Evolutionary conservation across 331 rosid genomes (phyloP).

Genomic region (Quercus phellos): DNA sequence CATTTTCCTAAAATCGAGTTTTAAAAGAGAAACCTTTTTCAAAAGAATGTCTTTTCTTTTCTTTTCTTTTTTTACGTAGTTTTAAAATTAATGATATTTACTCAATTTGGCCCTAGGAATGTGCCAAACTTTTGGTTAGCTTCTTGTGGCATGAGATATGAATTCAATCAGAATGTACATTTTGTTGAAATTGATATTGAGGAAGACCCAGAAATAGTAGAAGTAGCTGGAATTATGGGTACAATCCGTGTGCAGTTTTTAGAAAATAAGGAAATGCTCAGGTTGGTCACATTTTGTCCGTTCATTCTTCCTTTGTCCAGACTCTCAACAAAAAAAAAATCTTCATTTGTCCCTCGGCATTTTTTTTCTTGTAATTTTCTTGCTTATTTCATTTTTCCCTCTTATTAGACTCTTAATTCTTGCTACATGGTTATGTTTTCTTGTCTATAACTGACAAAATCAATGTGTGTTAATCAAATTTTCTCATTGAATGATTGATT

Average conservation of each 20-base stretch:
- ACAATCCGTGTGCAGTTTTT: slow-evolving; percentile 93
- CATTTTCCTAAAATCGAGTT: too few relatives aligned
- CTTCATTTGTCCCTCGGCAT: not conserved
- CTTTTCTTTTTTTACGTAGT: too few relatives aligned
- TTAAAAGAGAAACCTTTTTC: too few relatives aligned
- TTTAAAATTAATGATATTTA: too few relatives aligned
- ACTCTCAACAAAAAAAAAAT: too few relatives aligned
- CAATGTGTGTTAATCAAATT: too few relatives aligned
- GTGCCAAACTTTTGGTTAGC: not conserved
- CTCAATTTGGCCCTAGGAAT: too few relatives aligned
- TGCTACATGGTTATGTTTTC: not conserved
- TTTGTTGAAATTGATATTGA: slow-evolving; percentile 94
- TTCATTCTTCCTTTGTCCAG: too few relatives aligned
- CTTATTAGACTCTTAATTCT: not conserved
- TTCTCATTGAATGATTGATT: too few relatives aligned
- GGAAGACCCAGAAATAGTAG: slow-evolving; percentile 97
- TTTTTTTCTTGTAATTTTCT: not conserved
- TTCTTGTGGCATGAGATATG: slow-evolving; percentile 65
- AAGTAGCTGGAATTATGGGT: slow-evolving; percentile 94
- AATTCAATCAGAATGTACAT: slow-evolving; percentile 80
- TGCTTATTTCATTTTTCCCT: not conserved
- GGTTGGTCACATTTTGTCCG: slow-evolving; percentile 36
- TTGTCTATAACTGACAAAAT: too few relatives aligned
- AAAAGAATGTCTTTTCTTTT: too few relatives aligned
- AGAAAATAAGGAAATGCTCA: slow-evolving; percentile 86